Evolutionary conservation across 2,329 filamentous ascomycete genomes (phyloP), one percentile per base, ranked within the genome.

Genomic region (Coniella lustricola): DNA sequence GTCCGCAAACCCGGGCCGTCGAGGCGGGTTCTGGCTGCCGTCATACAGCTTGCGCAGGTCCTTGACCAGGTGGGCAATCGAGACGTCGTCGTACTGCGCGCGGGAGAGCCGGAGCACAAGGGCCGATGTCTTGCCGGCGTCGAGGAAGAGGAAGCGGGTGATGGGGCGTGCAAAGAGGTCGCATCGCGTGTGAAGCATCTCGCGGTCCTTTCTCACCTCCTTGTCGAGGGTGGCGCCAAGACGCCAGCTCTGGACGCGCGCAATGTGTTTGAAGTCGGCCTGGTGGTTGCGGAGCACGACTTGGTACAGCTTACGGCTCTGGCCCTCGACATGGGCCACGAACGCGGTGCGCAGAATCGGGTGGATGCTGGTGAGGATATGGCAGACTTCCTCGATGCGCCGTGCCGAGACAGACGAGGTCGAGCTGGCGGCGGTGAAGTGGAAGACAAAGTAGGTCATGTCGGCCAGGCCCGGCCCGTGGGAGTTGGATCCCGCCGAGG

Each of bases 261-360:
- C 59, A n/a, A 67, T 60, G 3, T 66, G 66, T 49, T 67, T 61
- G 52, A 77, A 77, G 2, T 72, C 66, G 1, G 72, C 65, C 2
- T 59, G 62, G 54, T 67, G 69, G 2, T 66, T 64, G 41, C 67
- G 67, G 32, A 75, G 58, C 31, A 72, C 67, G 0, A 73, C 71
- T 56, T 78, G 75, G 54, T 72, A 76, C 0, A 77, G 63, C 2
- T 64, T 65, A 7, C 72, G 66, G 10, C 69, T 66, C 44, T 53
- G 50, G 2, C 50, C 50, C 13, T 53, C 50, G 3, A 53, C 50
- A 40, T 75, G 67, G 0, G 67, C 60, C 2, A 74, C 65, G 47
- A 81, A 81, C 0, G 72, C 70, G 0, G 79, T 79, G 18, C 77
- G 72, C 7, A 82, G 65, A 22, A 77, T 74, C 0, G 73, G 70